A percentile compares a stretch with the other conserved stretches of the same genome.
Conservation (phyloP, 495 filamentous ascomycete species). For the Apiosordaria backusii region DNA sequence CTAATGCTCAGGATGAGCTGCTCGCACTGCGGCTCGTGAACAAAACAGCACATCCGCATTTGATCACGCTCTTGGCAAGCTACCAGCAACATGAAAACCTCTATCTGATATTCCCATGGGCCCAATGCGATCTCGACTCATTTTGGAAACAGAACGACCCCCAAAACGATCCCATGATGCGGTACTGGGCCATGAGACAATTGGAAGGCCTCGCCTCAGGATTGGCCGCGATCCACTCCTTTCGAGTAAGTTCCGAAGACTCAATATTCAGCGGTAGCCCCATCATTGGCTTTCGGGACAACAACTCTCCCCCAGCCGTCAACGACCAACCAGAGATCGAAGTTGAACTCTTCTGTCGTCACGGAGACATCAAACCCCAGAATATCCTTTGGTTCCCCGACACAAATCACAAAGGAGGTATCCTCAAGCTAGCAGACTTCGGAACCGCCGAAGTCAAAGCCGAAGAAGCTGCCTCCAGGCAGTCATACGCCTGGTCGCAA, state of each 20-base stretch:
- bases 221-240: conserved; percentile 20
- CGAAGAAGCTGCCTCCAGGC: too few relatives aligned
- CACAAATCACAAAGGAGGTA: background rate
- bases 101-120: conserved; percentile 29
- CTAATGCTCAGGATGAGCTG: conserved; percentile 18
- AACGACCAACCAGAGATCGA: conserved; percentile 7
- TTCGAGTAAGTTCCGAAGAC: background rate
- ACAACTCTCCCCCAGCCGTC: background rate
- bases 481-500: too few relatives aligned
- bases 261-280: background rate
- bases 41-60: conserved; percentile 15
- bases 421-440: conserved; percentile 23
- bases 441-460: conserved; percentile 11
- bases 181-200: conserved; percentile 23
- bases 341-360: conserved; percentile 11
- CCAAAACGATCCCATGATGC: background rate
- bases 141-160: conserved; percentile 19
- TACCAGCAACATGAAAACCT: conserved; percentile 17
- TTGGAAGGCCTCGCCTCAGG: conserved; percentile 24
- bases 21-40: conserved; percentile 23
- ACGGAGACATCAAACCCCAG: conserved; percentile 29
- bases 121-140: conserved; percentile 18
- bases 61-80: conserved; percentile 26
- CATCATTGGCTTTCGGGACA: too few relatives aligned
- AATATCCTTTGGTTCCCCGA: conserved; percentile 26